Evolutionary conservation across 148 eudicot genomes (phyloP).

Genomic region (Cornus controversa): DNA sequence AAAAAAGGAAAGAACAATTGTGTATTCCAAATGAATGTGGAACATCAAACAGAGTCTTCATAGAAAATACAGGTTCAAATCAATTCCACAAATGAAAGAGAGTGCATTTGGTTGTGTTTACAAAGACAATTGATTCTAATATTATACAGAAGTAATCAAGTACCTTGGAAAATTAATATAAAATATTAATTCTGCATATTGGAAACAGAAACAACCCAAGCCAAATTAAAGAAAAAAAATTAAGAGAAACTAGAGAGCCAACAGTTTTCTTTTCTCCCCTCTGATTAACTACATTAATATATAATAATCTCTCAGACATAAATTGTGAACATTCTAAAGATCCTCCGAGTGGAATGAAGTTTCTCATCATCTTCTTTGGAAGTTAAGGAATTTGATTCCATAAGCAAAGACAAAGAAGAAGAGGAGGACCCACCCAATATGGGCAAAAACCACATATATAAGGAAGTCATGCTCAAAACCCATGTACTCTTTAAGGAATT

Average conservation of each 20-base stretch:
- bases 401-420: constrained; percentile 36
- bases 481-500: constrained; percentile 12
- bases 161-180: neutral
- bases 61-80: no score
- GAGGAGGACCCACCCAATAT: constrained; percentile 33
- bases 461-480: constrained; percentile 38
- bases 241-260: neutral
- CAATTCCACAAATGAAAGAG: no score
- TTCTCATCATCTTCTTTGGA: constrained; percentile 29
- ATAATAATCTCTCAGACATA: neutral
- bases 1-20: no score
- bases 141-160: no score
- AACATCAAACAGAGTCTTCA: no score
- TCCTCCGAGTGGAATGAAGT: neutral
- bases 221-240: neutral
- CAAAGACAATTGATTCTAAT: no score
- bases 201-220: neutral
- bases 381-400: constrained; percentile 40
- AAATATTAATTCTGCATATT: neutral
- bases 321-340: neutral
- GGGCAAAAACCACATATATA: constrained; percentile 24
- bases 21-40: no score
- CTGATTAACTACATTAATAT: neutral
- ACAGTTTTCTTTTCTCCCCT: constrained; percentile 8
- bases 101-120: no score